These are phyloP conservation scores for Knoxdaviesia capensis DNA, from an alignment of 2,329 filamentous ascomycete species.

Conservation along the genomic window DNA sequence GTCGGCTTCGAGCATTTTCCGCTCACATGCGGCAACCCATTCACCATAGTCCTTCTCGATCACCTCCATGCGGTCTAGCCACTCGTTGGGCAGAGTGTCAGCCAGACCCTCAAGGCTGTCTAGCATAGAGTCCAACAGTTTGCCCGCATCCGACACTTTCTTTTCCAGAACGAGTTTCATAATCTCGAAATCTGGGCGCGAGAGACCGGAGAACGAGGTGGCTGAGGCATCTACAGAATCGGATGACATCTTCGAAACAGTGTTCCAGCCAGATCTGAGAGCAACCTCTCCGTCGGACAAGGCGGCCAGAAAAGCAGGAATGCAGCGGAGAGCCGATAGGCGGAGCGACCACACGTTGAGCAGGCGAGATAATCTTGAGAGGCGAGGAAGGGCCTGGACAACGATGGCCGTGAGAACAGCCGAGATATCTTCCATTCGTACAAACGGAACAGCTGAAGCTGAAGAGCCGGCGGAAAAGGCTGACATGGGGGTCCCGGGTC, in stretches of 20 bases:
- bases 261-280: conserved; percentile 45
- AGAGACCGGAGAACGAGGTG: conserved; percentile 9
- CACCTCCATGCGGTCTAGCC: conserved; percentile 71
- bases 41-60: conserved; percentile 59
- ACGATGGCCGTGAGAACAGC: conserved; percentile 82
- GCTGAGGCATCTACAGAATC: conserved; percentile 1
- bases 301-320: conserved; percentile 46
- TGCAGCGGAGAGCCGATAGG: conserved; percentile 50
- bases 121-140: conserved; percentile 63
- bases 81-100: conserved; percentile 68
- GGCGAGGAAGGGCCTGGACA: conserved; percentile 65
- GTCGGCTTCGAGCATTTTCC: conserved; percentile 49
- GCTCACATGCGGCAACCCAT: conserved; percentile 66
- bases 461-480: conserved; percentile 22
- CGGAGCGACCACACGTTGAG: conserved; percentile 63
- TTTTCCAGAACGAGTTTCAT: conserved; percentile 44
- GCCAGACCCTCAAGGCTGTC: conserved; percentile 67
- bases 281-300: conserved; percentile 47
- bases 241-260: conserved; percentile 20
- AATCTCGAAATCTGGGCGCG: conserved; percentile 28
- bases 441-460: background rate
- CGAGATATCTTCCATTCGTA: conserved; percentile 62
- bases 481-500: conserved; percentile 16
- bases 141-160: conserved; percentile 50
- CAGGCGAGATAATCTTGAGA: conserved; percentile 54